These are phyloP conservation scores for Stereocaulon alpinum DNA, from an alignment of 495 filamentous ascomycete species.

Conservation along the genomic window DNA sequence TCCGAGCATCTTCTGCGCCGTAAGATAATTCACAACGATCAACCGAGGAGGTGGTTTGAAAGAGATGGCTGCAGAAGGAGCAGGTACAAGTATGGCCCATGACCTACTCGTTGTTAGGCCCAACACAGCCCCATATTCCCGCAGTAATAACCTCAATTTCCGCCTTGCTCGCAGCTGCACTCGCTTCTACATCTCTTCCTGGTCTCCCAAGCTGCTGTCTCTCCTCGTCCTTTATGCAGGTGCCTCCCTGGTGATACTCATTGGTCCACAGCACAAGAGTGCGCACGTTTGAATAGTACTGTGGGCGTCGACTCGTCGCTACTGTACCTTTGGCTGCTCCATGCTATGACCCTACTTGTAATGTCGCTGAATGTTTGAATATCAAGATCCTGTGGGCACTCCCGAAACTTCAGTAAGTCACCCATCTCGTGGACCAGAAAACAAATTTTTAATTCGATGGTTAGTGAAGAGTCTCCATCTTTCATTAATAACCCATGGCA, in stretches of 20 bases:
- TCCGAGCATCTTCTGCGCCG: too few species aligned
- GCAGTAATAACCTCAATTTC: neutral
- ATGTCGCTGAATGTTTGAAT: slow-evolving; percentile 25
- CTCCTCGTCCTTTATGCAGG: slow-evolving; percentile 21
- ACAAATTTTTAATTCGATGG: slow-evolving; percentile 12
- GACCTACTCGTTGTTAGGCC: too few species aligned
- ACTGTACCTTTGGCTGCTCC: slow-evolving; percentile 35
- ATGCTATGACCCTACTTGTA: slow-evolving; percentile 36
- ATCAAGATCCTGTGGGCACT: slow-evolving; percentile 25
- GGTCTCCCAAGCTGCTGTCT: neutral
- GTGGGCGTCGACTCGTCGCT: slow-evolving; percentile 35
- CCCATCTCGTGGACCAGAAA: neutral
- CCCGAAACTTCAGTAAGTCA: slow-evolving; percentile 29
- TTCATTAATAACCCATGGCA: slow-evolving; percentile 35
- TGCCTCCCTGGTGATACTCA: slow-evolving; percentile 31
- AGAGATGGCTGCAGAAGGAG: too few species aligned
- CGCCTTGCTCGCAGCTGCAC: neutral
- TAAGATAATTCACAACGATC: too few species aligned
- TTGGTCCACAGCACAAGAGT: slow-evolving; percentile 35
- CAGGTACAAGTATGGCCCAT: too few species aligned
- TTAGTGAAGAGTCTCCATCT: slow-evolving; percentile 27
- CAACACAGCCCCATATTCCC: neutral
- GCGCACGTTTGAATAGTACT: slow-evolving; percentile 34
- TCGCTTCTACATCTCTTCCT: slow-evolving; percentile 4
- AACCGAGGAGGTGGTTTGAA: too few species aligned